Base-by-base conservation (phyloP, 2,329 filamentous ascomycete species). In the Aspergillus sp. region DNA sequence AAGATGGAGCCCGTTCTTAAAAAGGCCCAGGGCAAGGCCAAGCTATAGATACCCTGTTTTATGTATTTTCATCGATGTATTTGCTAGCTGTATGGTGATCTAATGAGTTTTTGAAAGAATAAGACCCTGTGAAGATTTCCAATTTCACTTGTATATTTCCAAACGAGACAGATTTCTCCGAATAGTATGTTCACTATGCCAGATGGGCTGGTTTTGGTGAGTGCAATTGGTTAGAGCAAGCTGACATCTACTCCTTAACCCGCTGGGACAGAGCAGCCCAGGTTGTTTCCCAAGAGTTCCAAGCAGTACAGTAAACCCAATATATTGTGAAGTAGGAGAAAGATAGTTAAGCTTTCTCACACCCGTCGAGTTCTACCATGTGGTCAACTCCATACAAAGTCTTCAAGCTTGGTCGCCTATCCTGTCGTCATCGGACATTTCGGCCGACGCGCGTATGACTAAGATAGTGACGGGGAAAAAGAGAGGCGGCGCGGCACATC, bases 1-100 rank as follows among this genome's bases (percentile, higher is more conserved):
- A 96, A 96, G 87, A 86, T 97, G 78, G 92, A 97, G 78, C 90
- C 91, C 41, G 89, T 98, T 69, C 80, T 96, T 64, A 92, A 91
- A 83, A 95, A 92, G 83, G 89, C 90, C 38, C 89, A 91, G 81
- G 82, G 80, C 69, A 90, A 91, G 83, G 85, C 90, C 66, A 96
- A 96, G 85, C 80, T 96, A 79, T 93, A 86, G 81, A 76, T 67
- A 68, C 67, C 67, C 67, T 36, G 26, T 58, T 63, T 57, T 52
- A 32, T 62, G 30, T 55, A 47, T 26, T 47, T 48, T 26, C 39
- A 43, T 26, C 32, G 5, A 45, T 60, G 56, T 59, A 61, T 58
- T 61, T 58, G 30, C 30, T 48, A 44, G 24, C 52, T 56, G 41
- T 41, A 61, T 58, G 54, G 53, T 53, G 52, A 56, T 26, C 36